Conservation (phyloP, 2,329 filamentous ascomycete species). For the Diaporthe sp. region DNA sequence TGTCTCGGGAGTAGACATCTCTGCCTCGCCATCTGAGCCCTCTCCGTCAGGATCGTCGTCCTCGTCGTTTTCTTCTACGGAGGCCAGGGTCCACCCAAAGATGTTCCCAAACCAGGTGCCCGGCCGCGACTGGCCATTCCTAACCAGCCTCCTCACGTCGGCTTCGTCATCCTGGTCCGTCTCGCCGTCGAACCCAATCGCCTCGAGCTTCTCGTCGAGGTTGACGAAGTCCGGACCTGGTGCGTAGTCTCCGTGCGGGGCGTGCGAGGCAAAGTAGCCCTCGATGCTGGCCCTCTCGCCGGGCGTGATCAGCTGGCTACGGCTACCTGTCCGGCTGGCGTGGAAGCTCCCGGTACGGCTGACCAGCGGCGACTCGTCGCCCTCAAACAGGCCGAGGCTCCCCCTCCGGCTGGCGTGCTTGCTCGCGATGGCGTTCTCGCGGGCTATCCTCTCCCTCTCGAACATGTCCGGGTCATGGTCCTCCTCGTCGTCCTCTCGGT, state of each 20-base stretch:
- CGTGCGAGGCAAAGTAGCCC: conserved; percentile 53
- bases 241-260: conserved; percentile 51
- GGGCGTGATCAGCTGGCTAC: conserved; percentile 61
- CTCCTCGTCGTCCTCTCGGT: conserved; percentile 57
- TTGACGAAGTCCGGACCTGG: conserved; percentile 74
- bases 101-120: conserved; percentile 72
- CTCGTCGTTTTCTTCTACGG: conserved; percentile 72
- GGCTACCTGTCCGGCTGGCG: conserved; percentile 60
- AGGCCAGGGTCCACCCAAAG: conserved; percentile 73
- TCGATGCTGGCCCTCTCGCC: conserved; percentile 55
- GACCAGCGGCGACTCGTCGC: conserved; percentile 51
- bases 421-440: conserved; percentile 55
- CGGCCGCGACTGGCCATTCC: conserved; percentile 62
- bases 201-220: conserved; percentile 71
- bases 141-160: conserved; percentile 69
- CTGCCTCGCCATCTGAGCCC: conserved; percentile 43
- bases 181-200: conserved; percentile 62
- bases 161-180: conserved; percentile 70
- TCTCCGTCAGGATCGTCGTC: conserved; percentile 46
- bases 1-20: conserved; percentile 32
- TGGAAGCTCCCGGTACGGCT: conserved; percentile 65
- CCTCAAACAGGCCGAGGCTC: conserved; percentile 57
- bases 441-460: conserved; percentile 54
- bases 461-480: conserved; percentile 42
- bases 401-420: conserved; percentile 63